These are phyloP conservation scores for Straminergon stramineum DNA, from an alignment of 225 moss, liverwort and hornwort genomes.

Conservation along the genomic window DNA sequence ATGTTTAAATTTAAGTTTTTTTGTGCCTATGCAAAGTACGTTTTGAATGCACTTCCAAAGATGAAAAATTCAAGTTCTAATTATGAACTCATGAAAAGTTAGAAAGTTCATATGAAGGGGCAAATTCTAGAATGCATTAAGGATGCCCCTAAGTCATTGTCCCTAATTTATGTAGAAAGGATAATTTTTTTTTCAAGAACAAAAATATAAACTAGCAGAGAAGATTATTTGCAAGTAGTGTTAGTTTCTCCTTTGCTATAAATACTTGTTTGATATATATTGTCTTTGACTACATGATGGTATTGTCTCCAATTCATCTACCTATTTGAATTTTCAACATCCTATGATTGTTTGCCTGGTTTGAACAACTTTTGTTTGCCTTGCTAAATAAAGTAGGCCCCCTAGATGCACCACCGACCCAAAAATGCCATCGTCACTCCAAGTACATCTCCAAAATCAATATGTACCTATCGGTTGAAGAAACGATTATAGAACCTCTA, in stretches of 20 bases:
- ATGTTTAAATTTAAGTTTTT: neutral
- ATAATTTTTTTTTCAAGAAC: neutral
- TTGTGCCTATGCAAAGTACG: no score
- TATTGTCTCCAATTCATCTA: neutral
- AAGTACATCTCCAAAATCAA: neutral
- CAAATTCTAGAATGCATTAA: neutral
- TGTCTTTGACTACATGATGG: neutral
- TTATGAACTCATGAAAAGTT: neutral
- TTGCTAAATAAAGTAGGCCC: accelerated
- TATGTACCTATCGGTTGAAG: neutral
- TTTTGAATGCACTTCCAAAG: neutral
- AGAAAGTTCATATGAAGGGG: neutral
- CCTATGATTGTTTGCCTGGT: accelerated
- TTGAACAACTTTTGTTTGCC: neutral
- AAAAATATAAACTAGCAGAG: neutral
- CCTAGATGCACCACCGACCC: no score
- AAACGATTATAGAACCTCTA: neutral
- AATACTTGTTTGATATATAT: neutral
- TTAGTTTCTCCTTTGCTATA: neutral
- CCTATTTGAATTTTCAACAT: neutral
- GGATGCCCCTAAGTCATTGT: neutral
- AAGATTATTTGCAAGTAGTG: neutral
- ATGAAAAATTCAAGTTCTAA: neutral
- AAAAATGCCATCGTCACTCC: neutral
- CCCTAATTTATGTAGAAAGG: neutral